Evolutionary conservation across 345 rosid species (phyloP).

Genomic region (Kandelia obovata): DNA sequence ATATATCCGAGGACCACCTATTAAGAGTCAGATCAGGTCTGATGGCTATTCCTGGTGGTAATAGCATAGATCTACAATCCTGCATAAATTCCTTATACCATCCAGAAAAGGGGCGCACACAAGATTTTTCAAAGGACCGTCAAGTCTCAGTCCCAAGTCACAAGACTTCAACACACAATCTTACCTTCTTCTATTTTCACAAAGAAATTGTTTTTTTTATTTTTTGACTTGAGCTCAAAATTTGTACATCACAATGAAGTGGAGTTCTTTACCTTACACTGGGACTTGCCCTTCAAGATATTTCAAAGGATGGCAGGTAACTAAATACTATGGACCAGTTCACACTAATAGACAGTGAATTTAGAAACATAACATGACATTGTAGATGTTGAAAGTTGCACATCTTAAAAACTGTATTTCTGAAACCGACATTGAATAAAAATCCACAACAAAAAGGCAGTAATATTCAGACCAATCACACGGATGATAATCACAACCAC

Average conservation of each 20-base stretch:
- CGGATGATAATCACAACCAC: slow-evolving; percentile 3
- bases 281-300: too few species aligned
- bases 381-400: slow-evolving; percentile 6
- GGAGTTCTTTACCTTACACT: too few species aligned
- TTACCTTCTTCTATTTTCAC: not conserved
- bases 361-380: slow-evolving; percentile 16
- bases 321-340: not conserved
- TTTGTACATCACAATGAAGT: too few species aligned
- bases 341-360: not conserved
- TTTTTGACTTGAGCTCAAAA: not conserved
- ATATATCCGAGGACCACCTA: too few species aligned
- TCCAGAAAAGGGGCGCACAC: too few species aligned
- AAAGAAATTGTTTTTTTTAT: not conserved
- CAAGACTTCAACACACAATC: too few species aligned
- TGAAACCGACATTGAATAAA: slow-evolving; percentile 13
- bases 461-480: slow-evolving; percentile 5
- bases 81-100: not conserved
- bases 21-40: not conserved
- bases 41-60: not conserved
- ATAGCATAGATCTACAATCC: not conserved
- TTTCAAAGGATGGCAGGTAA: too few species aligned
- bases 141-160: too few species aligned
- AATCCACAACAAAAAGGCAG: slow-evolving; percentile 11
- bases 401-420: slow-evolving; percentile 15
- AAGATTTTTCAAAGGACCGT: too few species aligned